phyloP scores from a whole-genome alignment of 2,329 filamentous ascomycete species.

The Aquanectria penicillioides region DNA sequence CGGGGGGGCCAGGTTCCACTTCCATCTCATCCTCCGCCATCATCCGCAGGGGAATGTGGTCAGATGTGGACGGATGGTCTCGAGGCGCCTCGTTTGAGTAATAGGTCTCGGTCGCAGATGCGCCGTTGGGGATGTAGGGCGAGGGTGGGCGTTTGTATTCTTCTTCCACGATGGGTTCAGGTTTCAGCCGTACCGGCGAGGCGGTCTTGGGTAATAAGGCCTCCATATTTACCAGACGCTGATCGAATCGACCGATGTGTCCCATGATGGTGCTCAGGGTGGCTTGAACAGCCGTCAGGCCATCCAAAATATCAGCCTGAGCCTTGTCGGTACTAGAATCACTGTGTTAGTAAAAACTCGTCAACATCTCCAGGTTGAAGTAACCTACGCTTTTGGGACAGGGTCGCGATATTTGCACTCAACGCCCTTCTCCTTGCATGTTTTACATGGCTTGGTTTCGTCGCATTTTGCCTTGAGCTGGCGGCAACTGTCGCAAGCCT shows the following conservation, averaged over 20 bases:
- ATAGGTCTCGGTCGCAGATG: slow-evolving; percentile 30
- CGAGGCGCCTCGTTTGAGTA: slow-evolving; percentile 34
- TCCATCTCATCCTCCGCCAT: slow-evolving; percentile 60
- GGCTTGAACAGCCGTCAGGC: slow-evolving; percentile 55
- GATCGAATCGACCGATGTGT: slow-evolving; percentile 52
- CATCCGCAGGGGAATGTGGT: slow-evolving; percentile 40
- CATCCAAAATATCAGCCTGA: slow-evolving; percentile 68
- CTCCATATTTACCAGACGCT: slow-evolving; percentile 49
- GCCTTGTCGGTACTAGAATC: slow-evolving; percentile 65
- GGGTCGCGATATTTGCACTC: slow-evolving; percentile 91
- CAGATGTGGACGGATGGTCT: slow-evolving; percentile 39
- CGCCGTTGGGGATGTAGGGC: slow-evolving; percentile 36
- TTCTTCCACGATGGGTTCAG: slow-evolving; percentile 45
- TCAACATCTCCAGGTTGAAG: neutral
- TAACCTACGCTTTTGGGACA: slow-evolving; percentile 85
- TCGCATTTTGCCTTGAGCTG: slow-evolving; percentile 92
- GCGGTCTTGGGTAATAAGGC: slow-evolving; percentile 36
- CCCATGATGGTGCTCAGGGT: slow-evolving; percentile 49
- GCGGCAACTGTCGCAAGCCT: slow-evolving; percentile 93
- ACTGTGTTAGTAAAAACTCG: slow-evolving; percentile 20
- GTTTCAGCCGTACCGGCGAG: slow-evolving; percentile 33
- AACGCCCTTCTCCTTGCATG: slow-evolving; percentile 86
- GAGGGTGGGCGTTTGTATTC: slow-evolving; percentile 40
- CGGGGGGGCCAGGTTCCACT: slow-evolving; percentile 61
- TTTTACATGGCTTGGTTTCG: slow-evolving; percentile 84